phyloP scores from a whole-genome alignment of 495 filamentous ascomycete species.

The Aspergillus sclerotiicarbonarius region DNA sequence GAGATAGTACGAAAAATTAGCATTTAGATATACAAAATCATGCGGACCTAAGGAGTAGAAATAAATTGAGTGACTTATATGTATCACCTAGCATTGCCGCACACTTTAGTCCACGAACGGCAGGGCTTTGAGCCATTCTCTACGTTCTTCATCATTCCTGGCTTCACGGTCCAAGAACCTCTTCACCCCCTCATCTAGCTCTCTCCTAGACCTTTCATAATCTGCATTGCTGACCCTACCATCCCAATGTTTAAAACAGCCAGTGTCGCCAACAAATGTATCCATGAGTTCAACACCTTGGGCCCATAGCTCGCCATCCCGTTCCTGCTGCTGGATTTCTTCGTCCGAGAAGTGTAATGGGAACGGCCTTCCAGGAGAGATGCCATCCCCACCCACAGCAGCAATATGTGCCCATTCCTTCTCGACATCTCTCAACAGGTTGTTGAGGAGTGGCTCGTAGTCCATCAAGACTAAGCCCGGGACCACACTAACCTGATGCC shows the following conservation, averaged over 20 bases:
- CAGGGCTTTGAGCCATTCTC: slow-evolving; percentile 23
- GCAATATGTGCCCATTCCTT: slow-evolving; percentile 21
- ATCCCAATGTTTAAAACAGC: slow-evolving; percentile 30
- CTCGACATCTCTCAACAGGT: slow-evolving; percentile 24
- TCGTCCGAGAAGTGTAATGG: slow-evolving; percentile 21
- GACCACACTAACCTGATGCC: slow-evolving; percentile 26
- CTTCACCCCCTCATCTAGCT: slow-evolving; percentile 24
- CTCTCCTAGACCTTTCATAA: slow-evolving; percentile 21
- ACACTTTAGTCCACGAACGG: slow-evolving; percentile 25
- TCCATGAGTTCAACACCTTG: slow-evolving; percentile 28
- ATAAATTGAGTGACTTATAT: no score
- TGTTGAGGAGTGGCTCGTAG: slow-evolving; percentile 26
- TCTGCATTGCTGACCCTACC: slow-evolving; percentile 22
- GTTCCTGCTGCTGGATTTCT: slow-evolving; percentile 20
- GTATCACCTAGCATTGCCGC: no score
- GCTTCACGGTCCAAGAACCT: slow-evolving; percentile 27
- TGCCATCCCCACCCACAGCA: slow-evolving; percentile 9
- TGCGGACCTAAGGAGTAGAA: no score
- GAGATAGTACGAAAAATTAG: no score
- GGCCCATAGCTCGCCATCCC: slow-evolving; percentile 25
- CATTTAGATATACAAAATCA: no score
- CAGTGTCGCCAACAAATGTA: slow-evolving; percentile 22
- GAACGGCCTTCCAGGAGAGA: slow-evolving; percentile 17
- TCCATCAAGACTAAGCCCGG: slow-evolving; percentile 27
- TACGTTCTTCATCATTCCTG: slow-evolving; percentile 22